phyloP scores from a whole-genome alignment of 2,329 filamentous ascomycete species.

The Diaporthe vaccinii region DNA sequence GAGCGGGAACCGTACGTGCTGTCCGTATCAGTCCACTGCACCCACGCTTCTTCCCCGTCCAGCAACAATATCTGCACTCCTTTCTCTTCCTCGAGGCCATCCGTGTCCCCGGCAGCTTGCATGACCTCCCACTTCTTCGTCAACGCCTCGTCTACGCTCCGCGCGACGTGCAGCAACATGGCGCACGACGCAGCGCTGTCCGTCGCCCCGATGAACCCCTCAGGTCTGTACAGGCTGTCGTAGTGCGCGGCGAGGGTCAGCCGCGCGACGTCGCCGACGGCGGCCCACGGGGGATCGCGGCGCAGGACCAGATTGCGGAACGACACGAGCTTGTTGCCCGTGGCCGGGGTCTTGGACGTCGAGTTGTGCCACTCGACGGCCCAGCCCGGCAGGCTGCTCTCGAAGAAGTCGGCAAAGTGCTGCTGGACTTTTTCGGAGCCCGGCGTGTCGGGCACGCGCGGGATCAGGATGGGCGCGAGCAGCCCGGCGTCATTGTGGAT shows the following conservation, averaged over 20 bases:
- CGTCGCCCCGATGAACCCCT: slow-evolving; percentile 86
- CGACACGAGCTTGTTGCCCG: slow-evolving; percentile 72
- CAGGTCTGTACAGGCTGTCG: slow-evolving; percentile 79
- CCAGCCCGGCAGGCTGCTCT: slow-evolving; percentile 76
- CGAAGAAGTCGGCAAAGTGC: slow-evolving; percentile 82
- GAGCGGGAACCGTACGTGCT: slow-evolving; percentile 83
- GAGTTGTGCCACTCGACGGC: slow-evolving; percentile 81
- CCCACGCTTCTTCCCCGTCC: slow-evolving; percentile 87
- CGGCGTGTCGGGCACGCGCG: slow-evolving; percentile 80
- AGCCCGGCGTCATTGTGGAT: slow-evolving; percentile 72
- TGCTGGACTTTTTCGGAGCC: slow-evolving; percentile 76
- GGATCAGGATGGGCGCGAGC: slow-evolving; percentile 81
- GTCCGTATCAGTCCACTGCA: slow-evolving; percentile 78
- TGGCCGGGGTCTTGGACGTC: slow-evolving; percentile 76
- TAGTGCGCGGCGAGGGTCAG: slow-evolving; percentile 88
- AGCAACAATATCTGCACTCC: slow-evolving; percentile 85
- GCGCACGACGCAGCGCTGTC: slow-evolving; percentile 89
- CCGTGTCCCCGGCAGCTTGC: slow-evolving; percentile 65
- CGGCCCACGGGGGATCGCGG: slow-evolving; percentile 83
- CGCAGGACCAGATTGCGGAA: slow-evolving; percentile 84
- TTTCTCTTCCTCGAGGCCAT: slow-evolving; percentile 73
- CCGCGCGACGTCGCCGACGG: slow-evolving; percentile 77
- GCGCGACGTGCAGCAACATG: slow-evolving; percentile 83
- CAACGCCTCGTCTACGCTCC: slow-evolving; percentile 78
- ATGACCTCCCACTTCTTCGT: slow-evolving; percentile 81